A percentile compares a stretch with the other conserved stretches of the same genome.
Conservation (phyloP, 2,329 filamentous ascomycete genomes). For the Diplodia mutila region DNA sequence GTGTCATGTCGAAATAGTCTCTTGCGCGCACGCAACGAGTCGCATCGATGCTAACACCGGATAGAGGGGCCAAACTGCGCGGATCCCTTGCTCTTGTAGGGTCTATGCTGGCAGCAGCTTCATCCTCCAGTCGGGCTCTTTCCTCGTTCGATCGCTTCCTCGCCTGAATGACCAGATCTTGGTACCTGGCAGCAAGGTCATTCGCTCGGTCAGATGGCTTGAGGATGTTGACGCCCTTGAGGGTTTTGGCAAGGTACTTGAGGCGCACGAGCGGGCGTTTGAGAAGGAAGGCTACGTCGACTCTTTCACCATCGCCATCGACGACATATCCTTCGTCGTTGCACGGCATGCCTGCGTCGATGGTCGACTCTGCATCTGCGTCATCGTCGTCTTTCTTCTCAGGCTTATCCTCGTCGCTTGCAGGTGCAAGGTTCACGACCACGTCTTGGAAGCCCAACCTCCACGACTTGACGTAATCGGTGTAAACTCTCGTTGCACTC, state of each 20-base stretch:
- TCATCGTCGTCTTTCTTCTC: conserved; percentile 50
- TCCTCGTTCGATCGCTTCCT: conserved; percentile 75
- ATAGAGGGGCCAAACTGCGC: conserved; percentile 72
- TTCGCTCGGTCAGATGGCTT: conserved; percentile 61
- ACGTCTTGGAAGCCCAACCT: conserved; percentile 92
- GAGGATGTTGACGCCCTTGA: conserved; percentile 67
- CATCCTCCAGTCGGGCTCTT: conserved; percentile 74
- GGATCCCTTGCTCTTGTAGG: conserved; percentile 78
- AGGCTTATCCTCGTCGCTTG: conserved; percentile 59
- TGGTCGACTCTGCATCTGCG: conserved; percentile 45
- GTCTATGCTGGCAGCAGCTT: conserved; percentile 84
- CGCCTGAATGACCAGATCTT: conserved; percentile 74
- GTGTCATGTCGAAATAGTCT: conserved; percentile 83
- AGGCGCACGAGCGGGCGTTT: conserved; percentile 86
- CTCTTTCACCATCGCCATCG: conserved; percentile 79
- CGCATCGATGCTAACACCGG: conserved; percentile 73
- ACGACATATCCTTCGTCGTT: conserved; percentile 65
- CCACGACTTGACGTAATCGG: conserved; percentile 86
- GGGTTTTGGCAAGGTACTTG: conserved; percentile 83
- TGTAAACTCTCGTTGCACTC: conserved; percentile 75
- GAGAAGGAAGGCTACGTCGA: conserved; percentile 90
- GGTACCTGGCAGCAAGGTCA: conserved; percentile 65
- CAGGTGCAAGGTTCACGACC: conserved; percentile 86
- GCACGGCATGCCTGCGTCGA: conserved; percentile 59
- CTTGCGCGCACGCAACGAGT: conserved; percentile 82